Conservation (phyloP, 495 filamentous ascomycete genomes). For the Daldinia grandis region DNA sequence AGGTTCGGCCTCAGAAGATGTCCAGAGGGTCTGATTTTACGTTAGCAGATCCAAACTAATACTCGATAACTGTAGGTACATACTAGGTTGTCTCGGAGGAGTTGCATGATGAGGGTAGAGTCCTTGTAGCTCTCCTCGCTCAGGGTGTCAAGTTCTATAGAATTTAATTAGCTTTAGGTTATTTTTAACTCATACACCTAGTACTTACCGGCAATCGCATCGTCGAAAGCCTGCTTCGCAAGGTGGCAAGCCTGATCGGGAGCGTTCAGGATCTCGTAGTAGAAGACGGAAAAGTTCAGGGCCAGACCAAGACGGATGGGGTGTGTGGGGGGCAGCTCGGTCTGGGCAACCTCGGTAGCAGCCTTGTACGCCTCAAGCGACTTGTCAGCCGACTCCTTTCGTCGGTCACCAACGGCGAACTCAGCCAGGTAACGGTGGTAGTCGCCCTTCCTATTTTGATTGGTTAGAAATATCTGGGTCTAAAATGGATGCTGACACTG, state of each 20-base stretch:
- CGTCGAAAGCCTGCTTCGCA: conserved; percentile 99
- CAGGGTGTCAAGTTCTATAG: conserved; percentile 92
- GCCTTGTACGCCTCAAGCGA: conserved; percentile 99
- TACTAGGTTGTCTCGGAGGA: conserved; percentile 98
- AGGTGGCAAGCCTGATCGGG: conserved; percentile 99
- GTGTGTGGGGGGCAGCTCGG: conserved; percentile 97
- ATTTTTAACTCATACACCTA: neutral
- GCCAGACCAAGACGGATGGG: conserved; percentile 98
- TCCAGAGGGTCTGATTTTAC: conserved; percentile 88
- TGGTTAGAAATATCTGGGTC: conserved; percentile 38
- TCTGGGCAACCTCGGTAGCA: conserved; percentile 97
- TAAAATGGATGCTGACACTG: too few relatives aligned
- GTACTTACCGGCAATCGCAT: conserved; percentile 91
- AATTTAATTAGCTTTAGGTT: conserved; percentile 33
- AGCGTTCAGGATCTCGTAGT: conserved; percentile 99
- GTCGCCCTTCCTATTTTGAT: conserved; percentile 87
- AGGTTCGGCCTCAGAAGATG: conserved; percentile 95
- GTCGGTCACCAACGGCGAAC: conserved; percentile 96
- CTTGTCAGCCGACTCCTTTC: conserved; percentile 95
- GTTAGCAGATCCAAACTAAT: conserved; percentile 23
- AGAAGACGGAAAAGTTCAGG: conserved; percentile 99
- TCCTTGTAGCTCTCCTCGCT: conserved; percentile 99
- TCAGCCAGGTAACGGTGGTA: conserved; percentile 99
- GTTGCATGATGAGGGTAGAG: conserved; percentile 99
- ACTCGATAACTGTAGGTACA: conserved; percentile 42